Evolutionary conservation across 495 filamentous ascomycete genomes (phyloP).

Genomic region (Penicillium cinerascens): DNA sequence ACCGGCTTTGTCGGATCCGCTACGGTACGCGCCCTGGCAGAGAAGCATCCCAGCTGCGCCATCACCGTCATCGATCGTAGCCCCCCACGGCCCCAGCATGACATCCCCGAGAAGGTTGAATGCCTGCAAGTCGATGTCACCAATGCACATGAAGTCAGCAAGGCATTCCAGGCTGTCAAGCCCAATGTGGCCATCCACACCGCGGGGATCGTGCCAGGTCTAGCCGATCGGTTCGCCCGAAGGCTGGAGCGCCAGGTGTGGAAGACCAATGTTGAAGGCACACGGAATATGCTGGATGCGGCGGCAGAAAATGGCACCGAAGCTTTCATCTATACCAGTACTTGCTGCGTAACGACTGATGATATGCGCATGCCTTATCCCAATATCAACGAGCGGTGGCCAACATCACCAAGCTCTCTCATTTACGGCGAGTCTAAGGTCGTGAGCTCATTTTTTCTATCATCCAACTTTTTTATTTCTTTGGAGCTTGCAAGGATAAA

Average conservation of each 20-base stretch:
- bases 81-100: constrained; percentile 29
- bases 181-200: constrained; percentile 47
- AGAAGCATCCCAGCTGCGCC: constrained; percentile 39
- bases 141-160: constrained; percentile 20
- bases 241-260: constrained; percentile 34
- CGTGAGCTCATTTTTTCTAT: constrained; percentile 2
- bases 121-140: constrained; percentile 43
- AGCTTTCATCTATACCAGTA: constrained; percentile 58
- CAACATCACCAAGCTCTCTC: constrained; percentile 43
- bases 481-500: background rate
- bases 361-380: constrained; percentile 48
- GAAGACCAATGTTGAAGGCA: constrained; percentile 57
- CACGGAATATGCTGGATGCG: constrained; percentile 52
- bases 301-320: constrained; percentile 45
- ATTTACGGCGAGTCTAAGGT: constrained; percentile 62
- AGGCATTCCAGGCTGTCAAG: constrained; percentile 26
- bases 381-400: constrained; percentile 54
- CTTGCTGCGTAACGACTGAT: constrained; percentile 54
- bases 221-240: constrained; percentile 40
- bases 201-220: constrained; percentile 42
- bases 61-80: constrained; percentile 44
- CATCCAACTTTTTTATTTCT: background rate
- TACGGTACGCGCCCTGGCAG: constrained; percentile 39
- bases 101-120: constrained; percentile 22
- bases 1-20: constrained; percentile 49